Percentiles rank a stretch among this genome's conserved stretches.
phyloP scores from a whole-genome alignment of 768 basidiomycete genomes.

The Heimioporus sp. region DNA sequence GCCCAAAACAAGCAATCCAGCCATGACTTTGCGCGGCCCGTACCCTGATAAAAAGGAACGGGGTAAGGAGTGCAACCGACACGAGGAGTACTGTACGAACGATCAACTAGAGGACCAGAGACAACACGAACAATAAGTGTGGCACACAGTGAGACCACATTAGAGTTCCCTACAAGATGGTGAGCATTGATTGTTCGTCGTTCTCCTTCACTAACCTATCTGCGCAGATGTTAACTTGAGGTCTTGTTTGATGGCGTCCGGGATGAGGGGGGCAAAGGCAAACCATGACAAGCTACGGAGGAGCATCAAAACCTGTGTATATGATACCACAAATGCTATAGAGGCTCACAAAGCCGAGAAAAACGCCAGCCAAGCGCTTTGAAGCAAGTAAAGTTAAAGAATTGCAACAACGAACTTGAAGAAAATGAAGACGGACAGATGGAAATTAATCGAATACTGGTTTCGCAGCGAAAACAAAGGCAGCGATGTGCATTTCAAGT shows the following conservation, averaged over 20 bases:
- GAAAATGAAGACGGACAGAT: slow-evolving; percentile 35
- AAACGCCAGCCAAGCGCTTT: slow-evolving; percentile 42
- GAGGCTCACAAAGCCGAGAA: slow-evolving; percentile 44
- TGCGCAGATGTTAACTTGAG: slow-evolving; percentile 46
- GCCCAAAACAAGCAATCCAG: slow-evolving; percentile 47
- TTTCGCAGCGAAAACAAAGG: slow-evolving; percentile 49
- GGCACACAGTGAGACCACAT: slow-evolving; percentile 44
- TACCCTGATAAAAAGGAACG: slow-evolving; percentile 23
- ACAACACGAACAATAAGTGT: slow-evolving; percentile 49
- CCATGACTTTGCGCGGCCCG: slow-evolving; percentile 57
- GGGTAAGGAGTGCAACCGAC: no score
- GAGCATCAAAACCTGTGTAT: slow-evolving; percentile 1
- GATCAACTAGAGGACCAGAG: slow-evolving; percentile 51
- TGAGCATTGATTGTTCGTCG: neutral
- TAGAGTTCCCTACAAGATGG: slow-evolving; percentile 40
- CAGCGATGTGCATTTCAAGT: slow-evolving; percentile 50
- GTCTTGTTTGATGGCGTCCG: slow-evolving; percentile 53
- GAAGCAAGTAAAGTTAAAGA: neutral
- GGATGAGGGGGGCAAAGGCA: slow-evolving; percentile 59
- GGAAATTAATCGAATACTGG: slow-evolving; percentile 49
- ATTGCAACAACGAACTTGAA: neutral
- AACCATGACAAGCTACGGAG: slow-evolving; percentile 44
- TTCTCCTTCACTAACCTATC: slow-evolving; percentile 32
- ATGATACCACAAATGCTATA: neutral
- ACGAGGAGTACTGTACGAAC: slow-evolving; percentile 14